Conservation (phyloP, 2,329 filamentous ascomycete species). For the Fusarium domesticum region DNA sequence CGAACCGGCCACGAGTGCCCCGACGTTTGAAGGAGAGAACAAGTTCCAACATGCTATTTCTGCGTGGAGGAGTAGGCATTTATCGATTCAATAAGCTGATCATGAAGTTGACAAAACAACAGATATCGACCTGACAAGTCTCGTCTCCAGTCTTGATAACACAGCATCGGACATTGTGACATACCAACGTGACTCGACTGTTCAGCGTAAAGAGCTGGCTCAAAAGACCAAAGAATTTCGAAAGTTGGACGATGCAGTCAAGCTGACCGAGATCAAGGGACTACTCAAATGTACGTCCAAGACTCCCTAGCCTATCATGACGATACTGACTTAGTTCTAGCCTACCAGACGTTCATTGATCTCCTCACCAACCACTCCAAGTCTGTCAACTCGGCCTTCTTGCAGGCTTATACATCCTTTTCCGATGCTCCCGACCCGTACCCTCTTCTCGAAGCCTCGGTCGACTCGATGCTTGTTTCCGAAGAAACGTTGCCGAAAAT, state of each 20-base stretch:
- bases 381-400: slow-evolving; percentile 85
- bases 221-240: slow-evolving; percentile 98
- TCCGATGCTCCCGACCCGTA: slow-evolving; percentile 97
- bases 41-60: slow-evolving; percentile 97
- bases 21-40: slow-evolving; percentile 62
- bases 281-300: slow-evolving; percentile 69
- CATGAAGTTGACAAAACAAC: slow-evolving; percentile 20
- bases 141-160: slow-evolving; percentile 82
- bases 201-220: slow-evolving; percentile 95
- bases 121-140: slow-evolving; percentile 84
- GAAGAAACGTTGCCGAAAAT: slow-evolving; percentile 91
- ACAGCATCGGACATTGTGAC: slow-evolving; percentile 93
- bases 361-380: slow-evolving; percentile 95
- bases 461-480: slow-evolving; percentile 87
- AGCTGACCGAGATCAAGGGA: slow-evolving; percentile 83
- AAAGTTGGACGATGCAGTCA: slow-evolving; percentile 85
- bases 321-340: slow-evolving; percentile 43
- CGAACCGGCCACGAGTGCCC: slow-evolving; percentile 26
- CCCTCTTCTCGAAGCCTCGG: slow-evolving; percentile 89
- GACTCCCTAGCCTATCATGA: background rate
- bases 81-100: background rate
- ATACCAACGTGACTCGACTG: slow-evolving; percentile 90
- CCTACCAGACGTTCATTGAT: slow-evolving; percentile 97
- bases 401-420: slow-evolving; percentile 87
- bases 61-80: slow-evolving; percentile 79